Evolutionary conservation across 2,329 filamentous ascomycete genomes (phyloP), one percentile per base, ranked within the genome.

Genomic region (Cercospora sesami): DNA sequence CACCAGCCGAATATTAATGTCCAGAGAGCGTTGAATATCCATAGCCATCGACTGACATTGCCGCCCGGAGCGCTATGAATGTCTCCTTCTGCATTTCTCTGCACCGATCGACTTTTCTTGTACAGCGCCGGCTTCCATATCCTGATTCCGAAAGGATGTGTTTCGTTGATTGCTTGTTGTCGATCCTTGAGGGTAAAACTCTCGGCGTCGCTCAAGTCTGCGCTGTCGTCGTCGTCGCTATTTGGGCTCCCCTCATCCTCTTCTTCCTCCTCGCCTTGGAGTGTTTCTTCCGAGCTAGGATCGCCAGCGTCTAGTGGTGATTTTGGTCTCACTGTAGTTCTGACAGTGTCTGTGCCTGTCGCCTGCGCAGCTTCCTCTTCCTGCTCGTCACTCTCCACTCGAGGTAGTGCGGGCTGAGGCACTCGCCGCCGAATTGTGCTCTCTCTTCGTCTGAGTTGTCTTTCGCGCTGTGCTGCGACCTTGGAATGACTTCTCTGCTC

Each of bases 121-220:
- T 99, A 99, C 71, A 99, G 80, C 1, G 95, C 96, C 53, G 95
- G 95, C 80, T 99, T 99, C 95, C 95, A 99, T 71, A 99, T 92
- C 78, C 96, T 90, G 78, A 99, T 98, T 84, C 95, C 95, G 75
- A 99, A 99, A 0, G 95, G 95, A 84, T 99, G 95, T 0, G 95
- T 99, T 79, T 97, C 91, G 81, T 99, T 99, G 84, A 99, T 99
- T 72, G 95, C 95, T 78, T 97, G 90, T 81, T 99, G 95, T 65
- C 95, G 89, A 79, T 99, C 95, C 79, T 96, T 97, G 74, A 99
- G 86, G 0, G 95, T 99, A 79, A 99, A 99, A 82, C 94, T 98
- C 81, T 97, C 95, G 1, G 95, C 91, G 74, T 98, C 95, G 79
- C 94, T 97, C 62, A 94, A 76, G 68, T 91, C 89, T 67, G 83